Conservation (phyloP, 1,139 yeast genomes). For the Candida sojae region DNA sequence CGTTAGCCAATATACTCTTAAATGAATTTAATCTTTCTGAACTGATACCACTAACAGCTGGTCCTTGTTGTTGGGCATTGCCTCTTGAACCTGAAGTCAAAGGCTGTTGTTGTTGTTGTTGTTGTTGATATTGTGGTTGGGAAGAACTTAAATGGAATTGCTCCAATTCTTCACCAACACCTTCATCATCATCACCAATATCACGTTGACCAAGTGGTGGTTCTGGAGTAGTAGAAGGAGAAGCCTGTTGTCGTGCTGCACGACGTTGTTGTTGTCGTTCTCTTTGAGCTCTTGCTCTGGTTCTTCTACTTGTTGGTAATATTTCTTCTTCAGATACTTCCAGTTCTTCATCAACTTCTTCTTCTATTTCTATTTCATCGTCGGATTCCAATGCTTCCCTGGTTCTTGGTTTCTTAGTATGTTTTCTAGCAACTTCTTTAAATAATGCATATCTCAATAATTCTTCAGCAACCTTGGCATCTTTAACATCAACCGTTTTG, state of each 20-base stretch:
- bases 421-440: conserved; percentile 61
- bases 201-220: conserved; percentile 12
- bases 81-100: conserved; percentile 26
- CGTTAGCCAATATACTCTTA: conserved; percentile 45
- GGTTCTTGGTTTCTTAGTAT: conserved; percentile 35
- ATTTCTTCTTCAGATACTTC: conserved; percentile 25
- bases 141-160: conserved; percentile 18
- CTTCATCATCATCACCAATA: conserved; percentile 17
- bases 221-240: conserved; percentile 14
- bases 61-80: conserved; percentile 12
- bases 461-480: conserved; percentile 86
- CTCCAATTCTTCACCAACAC: conserved; percentile 27
- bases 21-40: conserved; percentile 50
- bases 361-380: conserved; percentile 19
- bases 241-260: conserved; percentile 9
- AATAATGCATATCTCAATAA: conserved; percentile 83
- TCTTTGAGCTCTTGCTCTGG: conserved; percentile 19
- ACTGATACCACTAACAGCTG: conserved; percentile 33
- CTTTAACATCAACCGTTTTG: conserved; percentile 68
- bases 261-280: conserved; percentile 12
- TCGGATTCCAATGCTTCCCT: conserved; percentile 20
- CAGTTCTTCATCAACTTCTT: conserved; percentile 26
- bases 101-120: conserved; percentile 18
- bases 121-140: conserved; percentile 10
- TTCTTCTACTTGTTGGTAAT: conserved; percentile 19